phyloP scores from a whole-genome alignment of 306 rosid species.

The Pterocarpus santalinus region DNA sequence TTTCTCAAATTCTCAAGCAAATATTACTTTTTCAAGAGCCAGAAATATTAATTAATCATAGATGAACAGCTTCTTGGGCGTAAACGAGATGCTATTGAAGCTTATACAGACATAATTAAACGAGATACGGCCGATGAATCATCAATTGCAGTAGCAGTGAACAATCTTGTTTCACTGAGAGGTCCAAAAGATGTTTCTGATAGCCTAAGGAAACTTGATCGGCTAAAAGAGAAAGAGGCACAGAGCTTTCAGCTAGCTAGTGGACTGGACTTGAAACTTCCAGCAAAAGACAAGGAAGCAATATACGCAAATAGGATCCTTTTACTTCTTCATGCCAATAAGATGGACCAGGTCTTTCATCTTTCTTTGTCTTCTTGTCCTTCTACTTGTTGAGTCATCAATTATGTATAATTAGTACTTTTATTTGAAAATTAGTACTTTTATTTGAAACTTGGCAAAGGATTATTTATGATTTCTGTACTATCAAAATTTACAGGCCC shows the following conservation, averaged over 20 bases:
- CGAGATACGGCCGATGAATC: slow-evolving; percentile 85
- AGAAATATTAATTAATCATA: slow-evolving; percentile 48
- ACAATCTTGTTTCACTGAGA: slow-evolving; percentile 80
- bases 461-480: slow-evolving; percentile 46
- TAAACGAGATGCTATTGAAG: slow-evolving; percentile 75
- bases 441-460: slow-evolving; percentile 17
- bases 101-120: slow-evolving; percentile 71
- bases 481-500: slow-evolving; percentile 65
- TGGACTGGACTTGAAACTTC: slow-evolving; percentile 83
- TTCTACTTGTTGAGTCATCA: slow-evolving; percentile 15
- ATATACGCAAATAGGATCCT: slow-evolving; percentile 86
- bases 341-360: slow-evolving; percentile 81
- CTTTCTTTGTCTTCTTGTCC: slow-evolving; percentile 19
- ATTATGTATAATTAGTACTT: slow-evolving; percentile 6
- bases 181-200: slow-evolving; percentile 96
- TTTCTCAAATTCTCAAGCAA: slow-evolving; percentile 25
- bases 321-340: slow-evolving; percentile 92
- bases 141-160: slow-evolving; percentile 91
- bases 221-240: slow-evolving; percentile 80
- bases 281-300: slow-evolving; percentile 74
- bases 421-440: slow-evolving; percentile 1
- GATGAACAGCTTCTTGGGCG: slow-evolving; percentile 86
- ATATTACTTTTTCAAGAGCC: slow-evolving; percentile 19
- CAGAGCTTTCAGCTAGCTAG: slow-evolving; percentile 74
- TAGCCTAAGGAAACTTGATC: slow-evolving; percentile 91